A percentile compares a stretch with the other conserved stretches of the same genome.
Conservation (phyloP, 1,139 yeast species). For the Scheffersomyces quercinus region DNA sequence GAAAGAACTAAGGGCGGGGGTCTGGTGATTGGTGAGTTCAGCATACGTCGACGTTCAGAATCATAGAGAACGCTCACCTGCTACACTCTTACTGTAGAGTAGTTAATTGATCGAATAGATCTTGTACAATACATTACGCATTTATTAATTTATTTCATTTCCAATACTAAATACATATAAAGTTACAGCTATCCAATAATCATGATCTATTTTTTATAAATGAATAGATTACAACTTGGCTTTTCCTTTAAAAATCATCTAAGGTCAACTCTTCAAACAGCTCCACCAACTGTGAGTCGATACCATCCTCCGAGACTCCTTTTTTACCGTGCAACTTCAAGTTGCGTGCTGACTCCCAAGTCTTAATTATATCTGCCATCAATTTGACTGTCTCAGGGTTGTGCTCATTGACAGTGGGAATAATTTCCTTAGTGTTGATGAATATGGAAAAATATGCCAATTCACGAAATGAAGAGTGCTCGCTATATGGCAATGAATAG, state of each 20-base stretch:
- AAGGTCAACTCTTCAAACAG: background rate
- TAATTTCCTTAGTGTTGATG: constrained; percentile 51
- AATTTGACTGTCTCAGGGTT: constrained; percentile 32
- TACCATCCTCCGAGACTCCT: background rate
- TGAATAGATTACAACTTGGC: too few species aligned
- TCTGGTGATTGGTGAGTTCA: constrained; percentile 7
- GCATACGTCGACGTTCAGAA: background rate
- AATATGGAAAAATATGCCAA: constrained; percentile 61
- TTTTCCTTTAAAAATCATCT: too few species aligned
- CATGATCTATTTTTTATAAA: too few species aligned
- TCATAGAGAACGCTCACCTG: too few species aligned
- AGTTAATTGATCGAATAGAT: too few species aligned
- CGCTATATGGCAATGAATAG: constrained; percentile 82
- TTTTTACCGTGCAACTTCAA: constrained; percentile 3
- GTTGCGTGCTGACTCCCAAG: constrained; percentile 40
- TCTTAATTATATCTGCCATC: constrained; percentile 48
- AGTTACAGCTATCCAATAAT: too few species aligned
- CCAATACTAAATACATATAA: too few species aligned
- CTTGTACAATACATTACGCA: too few species aligned
- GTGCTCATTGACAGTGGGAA: constrained; percentile 78
- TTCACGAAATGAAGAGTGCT: constrained; percentile 88
- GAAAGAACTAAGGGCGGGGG: constrained; percentile 10
- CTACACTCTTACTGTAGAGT: too few species aligned
- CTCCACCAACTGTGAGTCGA: background rate
- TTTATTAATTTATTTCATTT: too few species aligned